phyloP scores from a whole-genome alignment of 148 eudicot genomes.

The Arbutus unedo region DNA sequence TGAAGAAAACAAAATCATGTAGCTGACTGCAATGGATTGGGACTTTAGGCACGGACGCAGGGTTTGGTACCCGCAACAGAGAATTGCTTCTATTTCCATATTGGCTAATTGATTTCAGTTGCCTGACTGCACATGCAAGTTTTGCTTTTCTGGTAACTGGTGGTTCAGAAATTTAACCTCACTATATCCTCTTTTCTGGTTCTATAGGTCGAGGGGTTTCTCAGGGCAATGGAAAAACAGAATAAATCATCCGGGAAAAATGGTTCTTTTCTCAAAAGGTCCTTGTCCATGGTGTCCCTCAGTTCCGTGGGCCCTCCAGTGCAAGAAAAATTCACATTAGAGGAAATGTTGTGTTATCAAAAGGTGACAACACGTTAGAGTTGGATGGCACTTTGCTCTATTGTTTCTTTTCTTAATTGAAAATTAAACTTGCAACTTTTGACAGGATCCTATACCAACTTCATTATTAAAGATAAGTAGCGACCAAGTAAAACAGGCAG shows the following conservation, averaged over 20 bases:
- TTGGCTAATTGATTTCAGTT: too few species aligned
- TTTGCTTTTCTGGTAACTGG: not conserved
- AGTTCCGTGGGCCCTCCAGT: constrained; percentile 41
- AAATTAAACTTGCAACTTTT: constrained; percentile 19
- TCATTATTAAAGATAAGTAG: constrained; percentile 76
- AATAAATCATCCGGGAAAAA: constrained; percentile 79
- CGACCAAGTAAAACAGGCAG: constrained; percentile 74
- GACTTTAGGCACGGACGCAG: not conserved
- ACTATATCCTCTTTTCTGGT: not conserved
- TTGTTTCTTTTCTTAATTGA: constrained; percentile 7
- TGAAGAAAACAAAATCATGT: too few species aligned
- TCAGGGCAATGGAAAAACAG: constrained; percentile 95
- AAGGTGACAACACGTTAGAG: constrained; percentile 44
- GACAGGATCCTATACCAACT: constrained; percentile 95
- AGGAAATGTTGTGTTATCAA: constrained; percentile 96
- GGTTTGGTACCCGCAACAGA: too few species aligned
- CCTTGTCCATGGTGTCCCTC: constrained; percentile 17
- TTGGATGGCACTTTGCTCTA: constrained; percentile 8
- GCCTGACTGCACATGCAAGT: not conserved
- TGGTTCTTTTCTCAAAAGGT: constrained; percentile 75
- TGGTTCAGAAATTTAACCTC: not conserved
- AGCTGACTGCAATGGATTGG: not conserved
- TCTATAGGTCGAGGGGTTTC: constrained; percentile 84
- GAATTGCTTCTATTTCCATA: too few species aligned
- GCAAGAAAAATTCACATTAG: constrained; percentile 82